Base-by-base conservation (phyloP, 495 filamentous ascomycete species). In the Aspergillus avenaceus region DNA sequence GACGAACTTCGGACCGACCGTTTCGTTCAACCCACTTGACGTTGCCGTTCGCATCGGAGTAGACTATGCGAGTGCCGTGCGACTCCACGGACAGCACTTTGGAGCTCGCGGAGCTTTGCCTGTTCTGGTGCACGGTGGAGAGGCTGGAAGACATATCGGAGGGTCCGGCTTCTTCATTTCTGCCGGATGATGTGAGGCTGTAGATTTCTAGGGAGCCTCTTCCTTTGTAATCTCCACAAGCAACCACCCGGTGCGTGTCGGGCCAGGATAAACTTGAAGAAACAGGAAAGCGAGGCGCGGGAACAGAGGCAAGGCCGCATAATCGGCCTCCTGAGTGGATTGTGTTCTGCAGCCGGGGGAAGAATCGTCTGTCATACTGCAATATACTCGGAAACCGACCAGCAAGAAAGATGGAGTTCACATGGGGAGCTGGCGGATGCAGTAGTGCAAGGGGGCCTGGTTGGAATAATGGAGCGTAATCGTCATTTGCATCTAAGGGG, bases 21-120 rank as follows among this genome's bases (percentile, higher is more conserved):
- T 97, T 88, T 21, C 91, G 78, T 67, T 97, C 92, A 21, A 93
- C 79, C 91, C 92, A 97, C 67, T 90, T 95, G 50, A 97, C 63
- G 50, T 84, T 84, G 0, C 92, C 92, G 41, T 89, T 82, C 4
- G 85, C 83, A 54, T 97, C 92, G 0, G 88, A 87, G 54, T 88
- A 89, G 19, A 92, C 87, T 32, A 97, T 79, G 2, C 88, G 78
- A 13, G 88, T 85, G 2, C 92, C 92, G 55, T 97, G 92, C 26
- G 86, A 86, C 8, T 82, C 84, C 0, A 96, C 86, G 1, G 87
- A 90, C 9, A 97, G 80, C 22, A 97, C 67, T 59, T 93, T 95
- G 8, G 87, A 87, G 38, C 79, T 76, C 12, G 87, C 86, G 6
- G 87, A 84, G 8, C 87, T 91, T 61, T 92, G 88, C 4, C 92